A percentile compares a stretch with the other conserved stretches of the same genome.
phyloP scores from a whole-genome alignment of 768 basidiomycete species.

The Lactifluus piperatus region DNA sequence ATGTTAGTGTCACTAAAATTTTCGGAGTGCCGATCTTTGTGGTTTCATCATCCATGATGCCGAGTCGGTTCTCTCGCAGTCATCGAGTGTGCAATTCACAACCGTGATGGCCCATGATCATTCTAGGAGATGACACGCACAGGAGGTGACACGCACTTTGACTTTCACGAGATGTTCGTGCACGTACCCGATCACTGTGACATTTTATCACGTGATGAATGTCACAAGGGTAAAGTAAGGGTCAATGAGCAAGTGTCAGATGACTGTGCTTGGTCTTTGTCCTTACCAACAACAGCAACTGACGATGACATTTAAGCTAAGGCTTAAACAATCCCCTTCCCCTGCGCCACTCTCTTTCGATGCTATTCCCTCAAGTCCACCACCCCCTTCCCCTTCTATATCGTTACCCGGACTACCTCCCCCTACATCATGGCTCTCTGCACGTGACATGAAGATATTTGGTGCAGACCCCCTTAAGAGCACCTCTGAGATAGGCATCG shows the following conservation, averaged over 20 bases:
- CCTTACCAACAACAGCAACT: too few species aligned
- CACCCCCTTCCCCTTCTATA: constrained; percentile 29
- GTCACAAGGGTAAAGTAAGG: neutral
- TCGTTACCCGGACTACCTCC: constrained; percentile 39
- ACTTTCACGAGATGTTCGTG: too few species aligned
- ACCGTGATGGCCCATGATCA: too few species aligned
- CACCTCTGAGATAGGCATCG: constrained; percentile 49
- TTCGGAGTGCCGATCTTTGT: too few species aligned
- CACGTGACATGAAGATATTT: constrained; percentile 82
- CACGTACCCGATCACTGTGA: too few species aligned
- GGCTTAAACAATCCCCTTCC: constrained; percentile 31
- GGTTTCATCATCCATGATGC: too few species aligned
- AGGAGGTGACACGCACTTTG: too few species aligned
- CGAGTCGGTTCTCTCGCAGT: too few species aligned
- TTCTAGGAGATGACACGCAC: too few species aligned
- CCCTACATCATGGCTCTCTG: constrained; percentile 79
- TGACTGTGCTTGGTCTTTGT: neutral
- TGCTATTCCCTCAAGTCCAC: constrained; percentile 26
- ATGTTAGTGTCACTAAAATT: too few species aligned
- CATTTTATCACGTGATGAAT: neutral
- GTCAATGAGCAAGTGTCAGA: too few species aligned
- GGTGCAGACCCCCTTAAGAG: constrained; percentile 61
- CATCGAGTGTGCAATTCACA: too few species aligned
- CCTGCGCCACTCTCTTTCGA: constrained; percentile 58
- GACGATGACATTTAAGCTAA: constrained; percentile 31